Evolutionary conservation across 495 filamentous ascomycete genomes (phyloP).

Genomic region (Jackrogersella minutella): DNA sequence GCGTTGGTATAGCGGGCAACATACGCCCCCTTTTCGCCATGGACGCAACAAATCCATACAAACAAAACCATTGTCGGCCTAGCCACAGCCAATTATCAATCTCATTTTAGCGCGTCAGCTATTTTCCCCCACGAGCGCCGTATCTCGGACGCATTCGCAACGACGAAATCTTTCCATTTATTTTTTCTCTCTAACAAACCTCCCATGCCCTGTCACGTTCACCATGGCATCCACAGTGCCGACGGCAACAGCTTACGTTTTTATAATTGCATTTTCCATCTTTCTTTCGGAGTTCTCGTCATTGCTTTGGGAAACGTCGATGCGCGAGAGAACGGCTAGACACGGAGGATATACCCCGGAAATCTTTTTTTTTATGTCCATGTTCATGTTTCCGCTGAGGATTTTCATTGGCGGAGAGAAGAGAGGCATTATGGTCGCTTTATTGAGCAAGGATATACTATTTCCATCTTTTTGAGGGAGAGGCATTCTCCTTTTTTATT

Average conservation of each 20-base stretch:
- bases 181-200: background rate
- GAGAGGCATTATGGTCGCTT: constrained; percentile 8
- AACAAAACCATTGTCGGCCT: constrained; percentile 1
- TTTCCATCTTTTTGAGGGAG: too few relatives aligned
- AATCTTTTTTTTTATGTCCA: constrained; percentile 25
- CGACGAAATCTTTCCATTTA: constrained; percentile 22
- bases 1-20: too few relatives aligned
- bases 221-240: constrained; percentile 14
- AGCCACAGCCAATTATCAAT: constrained; percentile 1
- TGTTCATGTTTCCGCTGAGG: background rate
- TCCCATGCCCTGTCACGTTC: constrained; percentile 1
- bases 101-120: constrained; percentile 15
- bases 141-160: constrained; percentile 7
- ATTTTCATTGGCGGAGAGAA: background rate
- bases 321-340: constrained; percentile 33
- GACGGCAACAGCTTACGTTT: constrained; percentile 22
- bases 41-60: background rate
- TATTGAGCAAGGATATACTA: background rate
- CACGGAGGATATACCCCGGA: constrained; percentile 42
- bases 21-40: too few relatives aligned
- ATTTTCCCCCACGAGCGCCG: too few relatives aligned
- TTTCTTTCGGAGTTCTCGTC: background rate
- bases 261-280: constrained; percentile 28
- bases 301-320: constrained; percentile 37
- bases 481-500: too few relatives aligned